These are phyloP conservation scores for Oryza brachyantha DNA, from an alignment of 176 grass and related monocot species.

Conservation along the genomic window DNA sequence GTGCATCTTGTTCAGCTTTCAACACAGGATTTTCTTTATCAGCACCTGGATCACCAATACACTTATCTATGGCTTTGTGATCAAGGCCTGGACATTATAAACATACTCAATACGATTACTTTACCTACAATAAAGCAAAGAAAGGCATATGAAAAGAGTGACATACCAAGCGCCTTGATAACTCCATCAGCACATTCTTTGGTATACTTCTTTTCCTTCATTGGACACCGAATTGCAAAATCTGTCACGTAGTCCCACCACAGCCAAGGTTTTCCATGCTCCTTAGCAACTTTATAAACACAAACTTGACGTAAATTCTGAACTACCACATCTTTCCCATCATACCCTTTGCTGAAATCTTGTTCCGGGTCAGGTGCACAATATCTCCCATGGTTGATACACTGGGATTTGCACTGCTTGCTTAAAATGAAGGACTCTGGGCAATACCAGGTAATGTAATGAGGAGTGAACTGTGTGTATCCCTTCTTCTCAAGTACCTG, in stretches of 20 bases:
- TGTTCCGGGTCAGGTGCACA: conserved; percentile 78
- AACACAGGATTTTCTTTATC: conserved; percentile 68
- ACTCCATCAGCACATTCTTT: conserved; percentile 67
- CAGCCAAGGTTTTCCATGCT: conserved; percentile 62
- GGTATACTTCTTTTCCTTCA: conserved; percentile 82
- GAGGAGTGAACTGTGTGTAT: conserved; percentile 73
- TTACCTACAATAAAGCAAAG: background rate
- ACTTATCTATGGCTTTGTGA: conserved; percentile 63
- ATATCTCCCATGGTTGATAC: conserved; percentile 77
- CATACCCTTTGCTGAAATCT: conserved; percentile 80
- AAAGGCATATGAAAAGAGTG: background rate
- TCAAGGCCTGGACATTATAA: conserved; percentile 44
- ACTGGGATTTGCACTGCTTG: conserved; percentile 83
- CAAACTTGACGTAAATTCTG: conserved; percentile 73
- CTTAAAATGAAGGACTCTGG: conserved; percentile 61
- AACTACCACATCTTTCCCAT: conserved; percentile 77
- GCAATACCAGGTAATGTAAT: conserved; percentile 89
- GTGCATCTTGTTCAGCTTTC: conserved; percentile 76
- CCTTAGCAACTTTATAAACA: conserved; percentile 56
- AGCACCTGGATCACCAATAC: conserved; percentile 64
- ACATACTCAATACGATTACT: background rate
- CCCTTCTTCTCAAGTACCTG: conserved; percentile 74
- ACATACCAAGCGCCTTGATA: conserved; percentile 67
- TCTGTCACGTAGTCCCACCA: conserved; percentile 88
- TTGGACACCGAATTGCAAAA: conserved; percentile 74